phyloP scores from a whole-genome alignment of 108 stramenopile genomes.

The Asterionellopsis glacialis region DNA sequence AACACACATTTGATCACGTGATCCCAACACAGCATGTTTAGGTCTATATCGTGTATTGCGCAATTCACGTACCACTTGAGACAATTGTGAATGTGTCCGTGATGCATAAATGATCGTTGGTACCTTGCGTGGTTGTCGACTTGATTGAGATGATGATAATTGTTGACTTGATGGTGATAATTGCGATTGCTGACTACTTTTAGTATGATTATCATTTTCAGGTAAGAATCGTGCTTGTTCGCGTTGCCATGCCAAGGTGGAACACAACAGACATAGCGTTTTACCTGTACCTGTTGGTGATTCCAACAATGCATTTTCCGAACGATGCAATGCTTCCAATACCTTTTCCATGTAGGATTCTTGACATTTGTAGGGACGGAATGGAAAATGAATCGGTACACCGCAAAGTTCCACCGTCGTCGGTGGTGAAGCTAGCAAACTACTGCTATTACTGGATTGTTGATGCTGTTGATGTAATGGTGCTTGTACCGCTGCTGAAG shows the following conservation, averaged over 20 bases:
- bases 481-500: no score
- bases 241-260: slow-evolving; percentile 83
- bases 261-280: slow-evolving; percentile 84
- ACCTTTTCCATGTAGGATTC: slow-evolving; percentile 90
- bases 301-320: slow-evolving; percentile 81
- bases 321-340: slow-evolving; percentile 68
- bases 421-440: slow-evolving; percentile 10
- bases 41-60: slow-evolving; percentile 91
- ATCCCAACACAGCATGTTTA: slow-evolving; percentile 87
- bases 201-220: not conserved
- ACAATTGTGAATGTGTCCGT: slow-evolving; percentile 95
- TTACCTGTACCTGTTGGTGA: slow-evolving; percentile 92
- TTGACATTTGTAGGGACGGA: slow-evolving; percentile 93
- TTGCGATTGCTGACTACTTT: not conserved
- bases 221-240: slow-evolving; percentile 32
- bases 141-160: slow-evolving; percentile 3
- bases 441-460: no score
- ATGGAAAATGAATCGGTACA: slow-evolving; percentile 90
- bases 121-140: slow-evolving; percentile 3
- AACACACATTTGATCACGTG: slow-evolving; percentile 96
- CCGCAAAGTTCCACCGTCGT: slow-evolving; percentile 68
- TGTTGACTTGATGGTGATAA: slow-evolving; percentile 1
- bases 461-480: no score
- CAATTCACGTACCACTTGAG: slow-evolving; percentile 94
- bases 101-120: slow-evolving; percentile 95